Evolutionary conservation across 306 rosid genomes (phyloP).

Genomic region (Echinosophora koreensis): DNA sequence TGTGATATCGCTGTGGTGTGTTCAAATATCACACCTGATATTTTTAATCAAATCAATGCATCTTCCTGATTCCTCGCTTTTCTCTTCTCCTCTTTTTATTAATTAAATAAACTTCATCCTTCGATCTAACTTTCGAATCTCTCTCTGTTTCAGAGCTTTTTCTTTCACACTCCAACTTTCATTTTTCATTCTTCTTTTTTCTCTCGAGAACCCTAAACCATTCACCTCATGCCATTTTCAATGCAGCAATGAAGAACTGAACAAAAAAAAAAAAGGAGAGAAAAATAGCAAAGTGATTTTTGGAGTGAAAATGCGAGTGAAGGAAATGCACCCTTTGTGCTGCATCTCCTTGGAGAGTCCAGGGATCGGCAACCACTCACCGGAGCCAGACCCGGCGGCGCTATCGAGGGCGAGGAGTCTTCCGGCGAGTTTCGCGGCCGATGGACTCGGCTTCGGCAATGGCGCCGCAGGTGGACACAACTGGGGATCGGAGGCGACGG

Average conservation of each 20-base stretch:
- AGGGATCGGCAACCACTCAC: constrained; percentile 75
- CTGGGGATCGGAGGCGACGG: constrained; percentile 70
- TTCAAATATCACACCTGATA: too few relatives aligned
- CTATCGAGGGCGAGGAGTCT: constrained; percentile 76
- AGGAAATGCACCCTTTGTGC: constrained; percentile 94
- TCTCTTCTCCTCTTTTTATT: neutral
- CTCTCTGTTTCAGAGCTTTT: constrained; percentile 48
- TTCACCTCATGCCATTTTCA: constrained; percentile 30
- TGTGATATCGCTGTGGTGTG: too few relatives aligned
- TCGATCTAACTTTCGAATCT: constrained; percentile 43
- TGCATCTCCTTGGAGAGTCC: constrained; percentile 90
- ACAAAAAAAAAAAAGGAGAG: neutral
- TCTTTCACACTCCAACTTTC: constrained; percentile 22
- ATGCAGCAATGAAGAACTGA: constrained; percentile 41
- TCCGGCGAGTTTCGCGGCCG: constrained; percentile 73
- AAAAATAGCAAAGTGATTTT: too few relatives aligned
- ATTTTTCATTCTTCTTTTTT: too few relatives aligned
- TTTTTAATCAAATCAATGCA: constrained; percentile 6
- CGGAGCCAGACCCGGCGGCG: constrained; percentile 59
- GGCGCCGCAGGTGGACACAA: too few relatives aligned
- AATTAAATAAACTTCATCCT: constrained; percentile 37
- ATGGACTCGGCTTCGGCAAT: constrained; percentile 41
- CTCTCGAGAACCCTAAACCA: constrained; percentile 43
- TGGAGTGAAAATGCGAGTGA: constrained; percentile 63
- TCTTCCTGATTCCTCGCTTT: constrained; percentile 37